Conservation (phyloP, 2,329 filamentous ascomycete genomes). For the Colletotrichum incanum region DNA sequence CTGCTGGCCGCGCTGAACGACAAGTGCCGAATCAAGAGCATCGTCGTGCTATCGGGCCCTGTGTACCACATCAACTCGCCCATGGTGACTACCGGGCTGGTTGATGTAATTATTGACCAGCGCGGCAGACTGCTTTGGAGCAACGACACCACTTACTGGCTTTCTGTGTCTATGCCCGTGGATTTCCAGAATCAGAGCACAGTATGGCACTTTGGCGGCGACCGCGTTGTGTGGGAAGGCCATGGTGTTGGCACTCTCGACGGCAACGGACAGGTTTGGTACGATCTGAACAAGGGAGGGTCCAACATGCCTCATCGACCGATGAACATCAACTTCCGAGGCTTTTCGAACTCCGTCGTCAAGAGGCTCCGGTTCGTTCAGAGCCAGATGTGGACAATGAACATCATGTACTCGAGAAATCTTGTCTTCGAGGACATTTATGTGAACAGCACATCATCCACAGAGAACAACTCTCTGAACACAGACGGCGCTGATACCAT, state of each 20-base stretch:
- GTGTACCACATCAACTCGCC: constrained; percentile 54
- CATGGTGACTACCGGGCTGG: constrained; percentile 54
- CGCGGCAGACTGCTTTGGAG: constrained; percentile 58
- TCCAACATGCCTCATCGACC: constrained; percentile 66
- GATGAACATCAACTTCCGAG: constrained; percentile 64
- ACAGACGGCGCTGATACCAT: constrained; percentile 67
- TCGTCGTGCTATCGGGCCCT: constrained; percentile 53
- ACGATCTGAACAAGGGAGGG: constrained; percentile 62
- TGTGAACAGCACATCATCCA: constrained; percentile 64
- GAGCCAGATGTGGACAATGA: constrained; percentile 75
- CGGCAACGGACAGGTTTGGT: constrained; percentile 75
- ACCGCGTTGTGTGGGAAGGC: constrained; percentile 65
- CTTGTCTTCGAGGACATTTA: constrained; percentile 66
- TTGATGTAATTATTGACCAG: constrained; percentile 62
- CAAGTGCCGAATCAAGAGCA: constrained; percentile 49
- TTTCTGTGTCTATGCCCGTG: constrained; percentile 64
- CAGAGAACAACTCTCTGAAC: constrained; percentile 53
- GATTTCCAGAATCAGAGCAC: constrained; percentile 71
- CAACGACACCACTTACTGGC: constrained; percentile 67
- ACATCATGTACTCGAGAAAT: constrained; percentile 63
- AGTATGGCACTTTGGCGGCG: constrained; percentile 69
- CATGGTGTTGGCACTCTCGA: constrained; percentile 68
- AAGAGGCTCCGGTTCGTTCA: constrained; percentile 66
- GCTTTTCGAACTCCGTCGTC: constrained; percentile 64
- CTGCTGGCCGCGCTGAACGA: constrained; percentile 53